phyloP scores from a whole-genome alignment of 306 rosid genomes.

The Pterocarpus santalinus region DNA sequence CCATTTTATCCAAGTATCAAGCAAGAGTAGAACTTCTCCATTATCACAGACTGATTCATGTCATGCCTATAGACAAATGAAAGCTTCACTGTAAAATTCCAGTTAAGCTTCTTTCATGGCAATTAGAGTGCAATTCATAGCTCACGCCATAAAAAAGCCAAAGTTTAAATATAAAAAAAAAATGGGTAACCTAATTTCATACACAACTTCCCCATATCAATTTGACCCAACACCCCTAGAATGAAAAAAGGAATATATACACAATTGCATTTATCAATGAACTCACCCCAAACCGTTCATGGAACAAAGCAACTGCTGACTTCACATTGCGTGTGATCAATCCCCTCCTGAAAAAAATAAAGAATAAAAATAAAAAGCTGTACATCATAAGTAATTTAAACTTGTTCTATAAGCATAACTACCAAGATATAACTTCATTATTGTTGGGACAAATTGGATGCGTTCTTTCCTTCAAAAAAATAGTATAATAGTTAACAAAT shows the following conservation, averaged over 20 bases:
- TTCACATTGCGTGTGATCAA: constrained; percentile 85
- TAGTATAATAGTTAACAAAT: background rate
- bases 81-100: constrained; percentile 27
- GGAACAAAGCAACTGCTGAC: constrained; percentile 83
- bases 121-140: background rate
- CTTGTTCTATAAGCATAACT: background rate
- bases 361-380: constrained; percentile 1
- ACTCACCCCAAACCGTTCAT: constrained; percentile 85
- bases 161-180: background rate
- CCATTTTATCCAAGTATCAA: constrained; percentile 4
- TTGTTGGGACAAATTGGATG: background rate
- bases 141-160: background rate
- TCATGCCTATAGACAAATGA: constrained; percentile 7
- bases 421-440: background rate
- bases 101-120: background rate
- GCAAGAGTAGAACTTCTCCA: constrained; percentile 10
- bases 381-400: constrained; percentile 28
- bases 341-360: constrained; percentile 69
- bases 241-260: background rate
- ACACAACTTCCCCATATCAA: constrained; percentile 16
- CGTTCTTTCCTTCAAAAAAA: background rate
- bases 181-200: background rate
- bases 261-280: constrained; percentile 22
- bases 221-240: background rate
- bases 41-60: constrained; percentile 20